Evolutionary conservation across 1,284 basidiomycete species (phyloP).

Genomic region (Fomitopsis pinicola): DNA sequence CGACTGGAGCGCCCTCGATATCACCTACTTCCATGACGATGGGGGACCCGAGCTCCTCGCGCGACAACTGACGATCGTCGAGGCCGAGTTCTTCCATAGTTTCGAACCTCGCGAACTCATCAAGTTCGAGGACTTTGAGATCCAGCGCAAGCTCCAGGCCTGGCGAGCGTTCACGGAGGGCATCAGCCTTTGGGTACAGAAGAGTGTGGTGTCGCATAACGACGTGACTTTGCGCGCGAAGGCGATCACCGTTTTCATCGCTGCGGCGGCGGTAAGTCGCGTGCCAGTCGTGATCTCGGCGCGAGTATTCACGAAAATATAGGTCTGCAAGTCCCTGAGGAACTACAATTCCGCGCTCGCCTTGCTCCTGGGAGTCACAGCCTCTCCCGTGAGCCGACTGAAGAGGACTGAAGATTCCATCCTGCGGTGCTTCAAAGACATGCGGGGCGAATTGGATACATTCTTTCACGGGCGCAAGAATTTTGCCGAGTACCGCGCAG

Average conservation of each 20-base stretch:
- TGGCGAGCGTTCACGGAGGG: constrained; percentile 13
- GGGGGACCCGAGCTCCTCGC: constrained; percentile 19
- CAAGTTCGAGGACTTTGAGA: background rate
- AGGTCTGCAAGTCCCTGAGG: constrained; percentile 7
- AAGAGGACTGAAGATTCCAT: background rate
- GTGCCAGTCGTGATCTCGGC: background rate
- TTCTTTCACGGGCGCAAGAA: constrained; percentile 3
- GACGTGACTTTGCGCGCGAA: background rate
- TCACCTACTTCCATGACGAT: constrained; percentile 9
- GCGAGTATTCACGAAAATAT: background rate
- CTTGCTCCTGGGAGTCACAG: background rate
- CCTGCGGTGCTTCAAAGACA: background rate
- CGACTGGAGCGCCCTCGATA: constrained; percentile 6
- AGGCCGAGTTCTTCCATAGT: constrained; percentile 17
- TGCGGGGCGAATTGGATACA: background rate
- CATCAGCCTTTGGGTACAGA: constrained; percentile 9
- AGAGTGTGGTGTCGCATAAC: constrained; percentile 2
- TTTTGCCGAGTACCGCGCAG: constrained; percentile 4
- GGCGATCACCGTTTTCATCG: constrained; percentile 3
- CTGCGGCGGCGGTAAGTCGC: constrained; percentile 1
- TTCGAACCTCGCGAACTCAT: constrained; percentile 17
- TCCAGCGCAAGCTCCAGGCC: constrained; percentile 3
- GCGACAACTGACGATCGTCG: constrained; percentile 21
- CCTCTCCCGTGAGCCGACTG: background rate
- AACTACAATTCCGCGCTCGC: constrained; percentile 9